Evolutionary conservation across 352 stramenopile species (phyloP).

Genomic region (Plasmopara muralis): DNA sequence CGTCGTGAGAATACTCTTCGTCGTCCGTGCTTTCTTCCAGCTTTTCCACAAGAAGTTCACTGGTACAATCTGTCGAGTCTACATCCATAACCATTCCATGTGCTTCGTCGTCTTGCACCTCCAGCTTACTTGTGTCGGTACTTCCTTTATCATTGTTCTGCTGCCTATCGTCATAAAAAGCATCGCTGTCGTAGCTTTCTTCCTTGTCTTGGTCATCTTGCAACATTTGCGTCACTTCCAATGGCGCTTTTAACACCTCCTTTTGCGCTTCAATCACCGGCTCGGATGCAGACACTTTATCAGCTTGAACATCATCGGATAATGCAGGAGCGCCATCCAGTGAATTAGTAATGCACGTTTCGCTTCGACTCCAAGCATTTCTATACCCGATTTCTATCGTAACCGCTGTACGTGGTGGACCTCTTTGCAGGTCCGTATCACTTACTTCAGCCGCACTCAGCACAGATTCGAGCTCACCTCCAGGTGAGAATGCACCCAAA

Average conservation of each 20-base stretch:
- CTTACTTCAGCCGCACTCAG: slow-evolving; percentile 25
- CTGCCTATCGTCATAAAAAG: slow-evolving; percentile 39
- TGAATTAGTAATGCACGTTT: background rate
- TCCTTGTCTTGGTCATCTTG: slow-evolving; percentile 11
- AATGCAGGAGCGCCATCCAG: background rate
- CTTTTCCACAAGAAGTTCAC: background rate
- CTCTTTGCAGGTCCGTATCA: background rate
- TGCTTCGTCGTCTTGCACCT: slow-evolving; percentile 19
- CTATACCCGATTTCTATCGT: background rate
- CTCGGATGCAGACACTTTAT: background rate
- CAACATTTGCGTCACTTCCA: background rate
- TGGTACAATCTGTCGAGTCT: background rate
- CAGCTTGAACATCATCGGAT: background rate
- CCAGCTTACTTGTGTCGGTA: no score
- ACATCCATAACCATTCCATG: slow-evolving; percentile 3
- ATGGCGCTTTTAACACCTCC: background rate
- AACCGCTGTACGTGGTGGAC: background rate
- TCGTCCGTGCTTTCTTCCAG: slow-evolving; percentile 14
- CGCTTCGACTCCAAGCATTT: slow-evolving; percentile 1
- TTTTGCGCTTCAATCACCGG: no score
- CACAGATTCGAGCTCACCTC: slow-evolving; percentile 38
- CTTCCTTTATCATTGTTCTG: slow-evolving; percentile 1
- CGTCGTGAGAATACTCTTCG: slow-evolving; percentile 38
- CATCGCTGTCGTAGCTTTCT: slow-evolving; percentile 14
- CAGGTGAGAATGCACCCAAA: slow-evolving; percentile 46